Evolutionary conservation across 1,284 basidiomycete genomes (phyloP).

Genomic region (Apiotrichum akiyoshidainum): DNA sequence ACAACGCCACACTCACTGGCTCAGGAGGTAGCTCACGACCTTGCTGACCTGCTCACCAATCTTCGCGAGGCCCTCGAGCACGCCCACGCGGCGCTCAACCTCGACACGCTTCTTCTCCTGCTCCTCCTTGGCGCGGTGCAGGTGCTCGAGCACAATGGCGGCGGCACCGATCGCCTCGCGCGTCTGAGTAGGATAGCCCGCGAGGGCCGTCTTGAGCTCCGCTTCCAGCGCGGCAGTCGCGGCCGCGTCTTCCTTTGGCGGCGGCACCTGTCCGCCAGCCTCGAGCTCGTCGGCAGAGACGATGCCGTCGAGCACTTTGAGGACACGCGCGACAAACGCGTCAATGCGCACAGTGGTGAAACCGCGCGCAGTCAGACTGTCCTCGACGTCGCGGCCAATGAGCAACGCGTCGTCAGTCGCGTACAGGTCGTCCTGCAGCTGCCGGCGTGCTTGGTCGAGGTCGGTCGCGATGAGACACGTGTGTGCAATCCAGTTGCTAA

Average conservation of each 20-base stretch:
- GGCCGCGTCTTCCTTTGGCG: not conserved
- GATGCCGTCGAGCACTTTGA: conserved; percentile 47
- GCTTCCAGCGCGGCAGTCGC: conserved; percentile 20
- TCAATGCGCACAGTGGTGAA: conserved; percentile 35
- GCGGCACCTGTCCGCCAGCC: conserved; percentile 4
- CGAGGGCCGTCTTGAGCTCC: conserved; percentile 28
- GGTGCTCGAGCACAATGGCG: conserved; percentile 39
- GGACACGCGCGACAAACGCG: conserved; percentile 43
- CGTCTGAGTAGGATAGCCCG: conserved; percentile 35
- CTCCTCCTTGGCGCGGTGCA: conserved; percentile 37
- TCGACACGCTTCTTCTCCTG: conserved; percentile 45
- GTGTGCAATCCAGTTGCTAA: conserved; percentile 46
- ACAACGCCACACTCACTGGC: conserved; percentile 12
- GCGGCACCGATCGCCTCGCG: conserved; percentile 38
- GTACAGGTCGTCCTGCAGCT: conserved; percentile 41
- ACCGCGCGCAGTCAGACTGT: conserved; percentile 26
- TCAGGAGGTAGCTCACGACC: conserved; percentile 46
- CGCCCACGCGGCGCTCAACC: conserved; percentile 42
- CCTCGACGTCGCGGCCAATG: conserved; percentile 34
- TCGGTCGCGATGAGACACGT: conserved; percentile 45
- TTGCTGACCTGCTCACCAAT: conserved; percentile 43
- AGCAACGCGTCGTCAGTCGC: conserved; percentile 41
- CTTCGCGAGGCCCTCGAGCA: conserved; percentile 47
- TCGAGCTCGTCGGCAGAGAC: conserved; percentile 39
- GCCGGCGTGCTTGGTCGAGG: conserved; percentile 38